These are phyloP conservation scores for Ganoderma sinense DNA, from an alignment of 1,284 basidiomycete genomes.

Conservation along the genomic window DNA sequence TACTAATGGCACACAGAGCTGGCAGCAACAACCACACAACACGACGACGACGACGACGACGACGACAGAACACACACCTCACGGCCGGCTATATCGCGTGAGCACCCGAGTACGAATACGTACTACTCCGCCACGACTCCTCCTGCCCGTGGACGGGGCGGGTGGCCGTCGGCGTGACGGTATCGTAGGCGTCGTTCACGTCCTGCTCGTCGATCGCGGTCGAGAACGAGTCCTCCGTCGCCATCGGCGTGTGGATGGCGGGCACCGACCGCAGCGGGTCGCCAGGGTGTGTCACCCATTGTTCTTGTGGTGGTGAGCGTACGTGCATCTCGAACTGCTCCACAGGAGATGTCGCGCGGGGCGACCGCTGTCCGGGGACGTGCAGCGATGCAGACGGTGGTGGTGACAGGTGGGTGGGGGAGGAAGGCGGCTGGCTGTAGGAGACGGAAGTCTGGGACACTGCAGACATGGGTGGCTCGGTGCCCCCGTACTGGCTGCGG, in stretches of 20 bases:
- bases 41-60: conserved; percentile 6
- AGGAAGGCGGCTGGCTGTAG: conserved; percentile 20
- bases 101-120: conserved; percentile 31
- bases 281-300: conserved; percentile 25
- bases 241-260: conserved; percentile 25
- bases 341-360: conserved; percentile 15
- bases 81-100: conserved; percentile 26
- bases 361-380: conserved; percentile 26
- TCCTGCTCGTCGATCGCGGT: conserved; percentile 29
- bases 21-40: conserved; percentile 8
- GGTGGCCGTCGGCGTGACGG: conserved; percentile 5
- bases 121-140: conserved; percentile 32
- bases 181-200: conserved; percentile 16
- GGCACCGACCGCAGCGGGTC: conserved; percentile 5
- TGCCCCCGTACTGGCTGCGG: conserved; percentile 43
- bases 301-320: conserved; percentile 39
- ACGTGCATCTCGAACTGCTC: conserved; percentile 64
- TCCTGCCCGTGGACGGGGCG: conserved; percentile 22
- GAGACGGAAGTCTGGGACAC: conserved; percentile 36
- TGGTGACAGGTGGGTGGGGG: conserved; percentile 25
- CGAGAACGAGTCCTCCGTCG: conserved; percentile 26
- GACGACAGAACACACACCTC: neutral
- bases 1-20: conserved; percentile 28
- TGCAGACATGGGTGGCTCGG: conserved; percentile 40
- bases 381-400: conserved; percentile 26